Evolutionary conservation across 2,329 filamentous ascomycete genomes (phyloP).

Genomic region (Fusarium annulatum): DNA sequence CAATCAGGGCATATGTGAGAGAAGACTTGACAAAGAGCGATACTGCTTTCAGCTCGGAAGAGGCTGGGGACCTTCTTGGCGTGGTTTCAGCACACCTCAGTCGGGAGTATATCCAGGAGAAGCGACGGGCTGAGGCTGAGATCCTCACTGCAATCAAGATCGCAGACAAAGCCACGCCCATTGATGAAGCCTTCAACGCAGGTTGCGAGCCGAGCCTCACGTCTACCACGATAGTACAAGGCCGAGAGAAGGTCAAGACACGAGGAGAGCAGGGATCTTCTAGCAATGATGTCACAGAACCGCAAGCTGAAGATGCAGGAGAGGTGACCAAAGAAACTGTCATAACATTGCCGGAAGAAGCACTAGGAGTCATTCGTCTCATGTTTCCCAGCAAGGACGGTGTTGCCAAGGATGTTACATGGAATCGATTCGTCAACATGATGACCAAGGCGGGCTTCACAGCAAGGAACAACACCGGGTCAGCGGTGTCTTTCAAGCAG

Average conservation of each 20-base stretch:
- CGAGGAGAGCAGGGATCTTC: neutral
- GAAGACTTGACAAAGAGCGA: too few relatives aligned
- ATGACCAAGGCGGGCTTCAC: neutral
- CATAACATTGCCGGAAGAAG: neutral
- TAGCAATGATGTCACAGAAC: neutral
- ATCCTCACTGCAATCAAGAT: fast-evolving
- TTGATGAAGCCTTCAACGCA: fast-evolving
- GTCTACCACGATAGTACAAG: fast-evolving
- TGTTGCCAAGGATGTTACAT: fast-evolving
- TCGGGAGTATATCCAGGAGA: neutral
- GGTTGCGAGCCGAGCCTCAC: fast-evolving
- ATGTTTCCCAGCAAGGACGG: neutral
- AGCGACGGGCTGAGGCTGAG: fast-evolving
- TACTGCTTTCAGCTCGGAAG: too few relatives aligned
- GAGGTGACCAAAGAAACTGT: fast-evolving
- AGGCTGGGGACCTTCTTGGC: neutral
- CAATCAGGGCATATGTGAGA: too few relatives aligned
- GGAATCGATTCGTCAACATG: neutral
- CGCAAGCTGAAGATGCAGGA: fast-evolving
- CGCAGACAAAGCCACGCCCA: fast-evolving
- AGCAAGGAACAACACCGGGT: neutral
- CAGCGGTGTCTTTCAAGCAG: neutral
- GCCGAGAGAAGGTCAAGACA: neutral
- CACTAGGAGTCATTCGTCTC: fast-evolving
- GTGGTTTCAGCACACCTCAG: fast-evolving